These are phyloP conservation scores for Trichoderma lentiforme DNA, from an alignment of 2,329 filamentous ascomycete species.

Conservation along the genomic window DNA sequence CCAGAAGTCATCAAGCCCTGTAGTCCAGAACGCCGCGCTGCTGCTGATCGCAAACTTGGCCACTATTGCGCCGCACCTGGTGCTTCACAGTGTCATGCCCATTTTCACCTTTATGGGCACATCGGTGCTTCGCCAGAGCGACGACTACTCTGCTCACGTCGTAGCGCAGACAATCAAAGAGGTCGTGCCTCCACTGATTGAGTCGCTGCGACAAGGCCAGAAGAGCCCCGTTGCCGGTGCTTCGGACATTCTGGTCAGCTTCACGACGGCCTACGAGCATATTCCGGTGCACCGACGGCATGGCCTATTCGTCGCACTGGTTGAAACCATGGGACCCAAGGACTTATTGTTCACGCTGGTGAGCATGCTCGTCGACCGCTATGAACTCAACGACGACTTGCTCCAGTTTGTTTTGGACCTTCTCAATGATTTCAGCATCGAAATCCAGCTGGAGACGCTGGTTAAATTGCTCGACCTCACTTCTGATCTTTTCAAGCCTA, in stretches of 20 bases:
- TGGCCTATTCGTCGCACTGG: conserved; percentile 77
- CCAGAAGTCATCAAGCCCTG: conserved; percentile 83
- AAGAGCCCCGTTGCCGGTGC: conserved; percentile 76
- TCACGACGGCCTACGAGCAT: conserved; percentile 94
- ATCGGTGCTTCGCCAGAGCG: conserved; percentile 84
- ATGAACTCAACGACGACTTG: conserved; percentile 71
- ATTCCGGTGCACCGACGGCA: conserved; percentile 83
- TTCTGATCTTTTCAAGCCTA: conserved; percentile 70
- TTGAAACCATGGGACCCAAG: conserved; percentile 77
- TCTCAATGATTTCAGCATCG: conserved; percentile 66
- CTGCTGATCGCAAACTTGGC: conserved; percentile 85
- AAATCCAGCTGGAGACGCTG: conserved; percentile 74
- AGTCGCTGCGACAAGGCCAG: conserved; percentile 77
- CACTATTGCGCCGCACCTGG: conserved; percentile 81
- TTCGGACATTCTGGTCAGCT: conserved; percentile 88
- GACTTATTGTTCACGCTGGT: conserved; percentile 87
- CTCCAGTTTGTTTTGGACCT: conserved; percentile 73
- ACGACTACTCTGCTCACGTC: conserved; percentile 95
- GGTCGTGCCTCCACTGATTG: conserved; percentile 87
- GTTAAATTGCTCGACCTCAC: conserved; percentile 73
- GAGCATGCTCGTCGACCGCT: conserved; percentile 86
- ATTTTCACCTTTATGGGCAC: conserved; percentile 98
- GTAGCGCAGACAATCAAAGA: conserved; percentile 93
- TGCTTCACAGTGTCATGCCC: conserved; percentile 97
- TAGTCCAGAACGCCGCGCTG: conserved; percentile 89